A percentile compares a stretch with the other conserved stretches of the same genome.
Conservation (phyloP, 345 rosid species). For the Eucalyptus polyanthemos region DNA sequence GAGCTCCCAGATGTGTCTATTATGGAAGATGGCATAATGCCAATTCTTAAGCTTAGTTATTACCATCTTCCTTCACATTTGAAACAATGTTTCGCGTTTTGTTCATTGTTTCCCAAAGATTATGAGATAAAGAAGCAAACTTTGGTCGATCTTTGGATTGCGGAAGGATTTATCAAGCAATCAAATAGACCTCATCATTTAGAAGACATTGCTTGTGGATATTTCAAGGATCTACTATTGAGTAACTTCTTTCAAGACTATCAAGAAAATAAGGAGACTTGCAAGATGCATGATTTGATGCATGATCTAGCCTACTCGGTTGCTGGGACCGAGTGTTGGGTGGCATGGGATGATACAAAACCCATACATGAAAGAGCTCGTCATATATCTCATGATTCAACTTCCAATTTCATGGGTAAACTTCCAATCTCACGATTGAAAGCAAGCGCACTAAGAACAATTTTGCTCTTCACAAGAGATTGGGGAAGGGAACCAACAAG, state of each 20-base stretch:
- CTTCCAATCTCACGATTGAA: rapidly evolving
- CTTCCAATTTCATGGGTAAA: too few species aligned
- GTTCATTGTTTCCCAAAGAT: constrained; percentile 12
- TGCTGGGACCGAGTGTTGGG: not conserved
- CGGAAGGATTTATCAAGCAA: constrained; percentile 3
- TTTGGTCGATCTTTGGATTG: constrained; percentile 7
- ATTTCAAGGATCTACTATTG: not conserved
- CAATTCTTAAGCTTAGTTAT: not conserved
- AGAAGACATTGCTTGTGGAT: not conserved
- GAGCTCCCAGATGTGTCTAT: not conserved
- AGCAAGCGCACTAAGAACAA: not conserved
- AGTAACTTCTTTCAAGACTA: constrained; percentile 9
- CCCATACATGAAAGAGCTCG: not conserved
- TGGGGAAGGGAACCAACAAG: rapidly evolving
- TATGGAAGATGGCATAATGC: rapidly evolving
- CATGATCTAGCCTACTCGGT: constrained; percentile 13
- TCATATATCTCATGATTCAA: not conserved
- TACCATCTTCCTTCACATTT: constrained; percentile 2
- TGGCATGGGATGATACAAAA: rapidly evolving
- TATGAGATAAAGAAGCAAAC: not conserved
- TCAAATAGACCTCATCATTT: not conserved
- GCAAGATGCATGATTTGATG: constrained; percentile 20
- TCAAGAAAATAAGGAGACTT: not conserved
- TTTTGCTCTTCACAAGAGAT: rapidly evolving
- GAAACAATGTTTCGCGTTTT: constrained; percentile 7